Evolutionary conservation across 768 basidiomycete genomes (phyloP).

Genomic region (Serpula lacrymans): DNA sequence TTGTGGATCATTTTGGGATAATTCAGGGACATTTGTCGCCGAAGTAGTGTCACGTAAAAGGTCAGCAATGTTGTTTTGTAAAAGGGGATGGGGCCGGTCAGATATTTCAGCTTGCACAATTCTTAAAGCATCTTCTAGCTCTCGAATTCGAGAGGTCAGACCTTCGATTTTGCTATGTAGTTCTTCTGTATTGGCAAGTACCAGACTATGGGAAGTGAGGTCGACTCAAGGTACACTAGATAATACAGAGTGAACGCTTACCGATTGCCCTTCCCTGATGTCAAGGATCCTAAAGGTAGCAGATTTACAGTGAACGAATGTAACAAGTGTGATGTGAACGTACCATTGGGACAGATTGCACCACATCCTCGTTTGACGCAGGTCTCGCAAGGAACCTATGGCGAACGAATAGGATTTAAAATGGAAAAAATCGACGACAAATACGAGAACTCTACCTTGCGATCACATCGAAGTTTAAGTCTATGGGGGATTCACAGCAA

Average conservation of each 20-base stretch:
- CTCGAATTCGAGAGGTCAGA: constrained; percentile 51
- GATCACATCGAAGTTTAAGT: constrained; percentile 65
- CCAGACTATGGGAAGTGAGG: constrained; percentile 33
- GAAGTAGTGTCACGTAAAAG: constrained; percentile 20
- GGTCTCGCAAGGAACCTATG: constrained; percentile 73
- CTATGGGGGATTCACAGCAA: constrained; percentile 27
- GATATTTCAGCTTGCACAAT: constrained; percentile 46
- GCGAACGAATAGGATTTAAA: constrained; percentile 2
- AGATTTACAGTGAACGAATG: constrained; percentile 7
- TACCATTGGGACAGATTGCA: constrained; percentile 75
- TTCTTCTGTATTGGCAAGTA: constrained; percentile 68
- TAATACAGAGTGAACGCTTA: constrained; percentile 11
- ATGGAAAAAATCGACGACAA: constrained; percentile 4
- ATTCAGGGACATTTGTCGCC: constrained; percentile 8
- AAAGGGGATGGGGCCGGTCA: constrained; percentile 47
- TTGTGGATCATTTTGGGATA: no score
- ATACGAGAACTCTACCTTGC: constrained; percentile 37
- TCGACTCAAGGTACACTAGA: background rate
- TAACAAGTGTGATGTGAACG: constrained; percentile 6
- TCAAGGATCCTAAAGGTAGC: constrained; percentile 41
- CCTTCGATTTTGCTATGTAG: constrained; percentile 62
- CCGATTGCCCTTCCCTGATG: constrained; percentile 61
- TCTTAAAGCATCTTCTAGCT: constrained; percentile 58
- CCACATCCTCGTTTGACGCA: constrained; percentile 74
- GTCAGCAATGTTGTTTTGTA: constrained; percentile 26